Evolutionary conservation across 2,329 filamentous ascomycete genomes (phyloP), one percentile per base, ranked within the genome.

Genomic region (Talaromyces marneffei): DNA sequence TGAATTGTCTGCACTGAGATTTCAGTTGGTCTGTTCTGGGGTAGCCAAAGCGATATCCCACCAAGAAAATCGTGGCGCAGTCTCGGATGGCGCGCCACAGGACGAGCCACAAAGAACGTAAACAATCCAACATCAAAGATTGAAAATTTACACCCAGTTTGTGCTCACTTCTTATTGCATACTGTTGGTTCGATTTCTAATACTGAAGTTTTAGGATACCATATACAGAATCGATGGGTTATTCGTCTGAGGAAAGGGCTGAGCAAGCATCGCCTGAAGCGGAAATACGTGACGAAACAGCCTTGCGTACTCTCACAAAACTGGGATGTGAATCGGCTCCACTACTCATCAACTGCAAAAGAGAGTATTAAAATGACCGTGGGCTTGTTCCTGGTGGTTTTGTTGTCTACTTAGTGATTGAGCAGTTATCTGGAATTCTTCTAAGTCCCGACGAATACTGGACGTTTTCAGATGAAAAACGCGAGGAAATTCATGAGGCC

Each of bases 101-200:
- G n/a, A n/a, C n/a, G n/a, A n/a, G n/a, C n/a, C n/a, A n/a, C n/a
- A n/a, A n/a, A n/a, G n/a, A n/a, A n/a, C n/a, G n/a, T n/a, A n/a
- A n/a, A n/a, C n/a, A n/a, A n/a, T n/a, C n/a, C n/a, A n/a, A n/a
- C n/a, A n/a, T n/a, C n/a, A n/a, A n/a, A n/a, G n/a, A n/a, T n/a
- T 57, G 55, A 57, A 57, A 46, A 46, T 46, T 7, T 57, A 57
- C 39, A 57, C 46, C 10, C 55, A 57, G 55, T 57, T 14, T n/a
- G 55, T 57, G 14, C 14, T 25, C 53, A 31, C 8, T 29, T 27
- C 54, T 44, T n/a, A 20, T 46, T 29, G 14, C 3, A 33, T n/a
- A n/a, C n/a, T n/a, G n/a, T n/a, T n/a, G n/a, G n/a, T 57, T 8
- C 42, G 14, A n/a, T 6, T 33, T 31, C 39, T 57, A 42, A 57